phyloP scores from a whole-genome alignment of 2,329 filamentous ascomycete species.

The Ascomycota sp. region DNA sequence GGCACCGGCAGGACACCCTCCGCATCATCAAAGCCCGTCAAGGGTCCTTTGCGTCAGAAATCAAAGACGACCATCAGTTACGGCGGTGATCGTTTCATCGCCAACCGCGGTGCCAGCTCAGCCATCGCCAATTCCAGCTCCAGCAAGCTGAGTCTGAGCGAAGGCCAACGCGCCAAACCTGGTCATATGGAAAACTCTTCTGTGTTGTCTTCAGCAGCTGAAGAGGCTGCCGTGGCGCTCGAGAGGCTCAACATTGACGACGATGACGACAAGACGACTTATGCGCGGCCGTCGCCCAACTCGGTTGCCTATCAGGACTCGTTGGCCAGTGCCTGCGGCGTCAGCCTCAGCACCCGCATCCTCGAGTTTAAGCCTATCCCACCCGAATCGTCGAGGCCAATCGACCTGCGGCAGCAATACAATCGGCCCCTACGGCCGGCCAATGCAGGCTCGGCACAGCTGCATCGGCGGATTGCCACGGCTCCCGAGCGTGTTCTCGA shows the following conservation, averaged over 20 bases:
- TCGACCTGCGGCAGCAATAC: constrained; percentile 93
- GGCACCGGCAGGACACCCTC: constrained; percentile 58
- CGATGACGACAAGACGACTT: constrained; percentile 45
- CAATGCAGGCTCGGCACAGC: constrained; percentile 57
- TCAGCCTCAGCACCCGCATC: constrained; percentile 84
- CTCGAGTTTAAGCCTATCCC: constrained; percentile 95
- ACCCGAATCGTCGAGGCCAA: constrained; percentile 96
- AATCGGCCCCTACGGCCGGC: constrained; percentile 80
- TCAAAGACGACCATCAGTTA: constrained; percentile 65
- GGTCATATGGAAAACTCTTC: constrained; percentile 50
- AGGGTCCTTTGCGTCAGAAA: constrained; percentile 31
- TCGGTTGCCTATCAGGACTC: constrained; percentile 83
- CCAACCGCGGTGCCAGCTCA: constrained; percentile 78
- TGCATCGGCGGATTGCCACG: constrained; percentile 78
- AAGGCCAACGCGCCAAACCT: constrained; percentile 54
- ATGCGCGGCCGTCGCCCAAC: constrained; percentile 67
- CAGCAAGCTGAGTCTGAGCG: constrained; percentile 56
- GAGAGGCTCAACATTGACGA: constrained; percentile 59
- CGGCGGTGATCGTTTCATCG: constrained; percentile 82
- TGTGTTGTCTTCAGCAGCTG: constrained; percentile 57
- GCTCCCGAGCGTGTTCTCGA: constrained; percentile 92
- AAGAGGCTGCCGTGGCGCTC: constrained; percentile 61
- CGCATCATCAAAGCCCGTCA: constrained; percentile 35
- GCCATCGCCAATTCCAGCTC: constrained; percentile 65
- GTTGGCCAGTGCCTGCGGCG: constrained; percentile 74